Conservation (phyloP, 2,329 filamentous ascomycete genomes). For the Eurotiales sp. region DNA sequence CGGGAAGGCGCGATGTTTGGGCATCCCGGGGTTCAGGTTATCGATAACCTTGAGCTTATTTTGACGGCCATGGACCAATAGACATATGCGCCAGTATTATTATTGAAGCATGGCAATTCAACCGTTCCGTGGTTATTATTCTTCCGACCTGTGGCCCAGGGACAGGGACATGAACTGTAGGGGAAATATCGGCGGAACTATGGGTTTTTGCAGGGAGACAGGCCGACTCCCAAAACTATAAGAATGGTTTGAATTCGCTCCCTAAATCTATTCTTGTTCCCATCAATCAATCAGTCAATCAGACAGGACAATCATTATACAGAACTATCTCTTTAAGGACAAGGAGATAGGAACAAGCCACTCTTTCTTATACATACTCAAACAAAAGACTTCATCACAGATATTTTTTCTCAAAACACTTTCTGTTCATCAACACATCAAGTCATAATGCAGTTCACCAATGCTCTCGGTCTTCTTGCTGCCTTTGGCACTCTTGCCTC, state of each 20-base stretch:
- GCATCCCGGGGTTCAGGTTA: neutral
- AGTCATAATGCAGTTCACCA: constrained; percentile 15
- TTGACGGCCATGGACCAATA: neutral
- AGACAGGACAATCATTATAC: constrained; percentile 13
- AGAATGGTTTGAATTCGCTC: neutral
- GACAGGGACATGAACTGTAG: neutral
- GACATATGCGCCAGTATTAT: neutral
- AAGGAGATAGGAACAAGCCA: constrained; percentile 6
- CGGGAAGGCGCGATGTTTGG: too few relatives aligned
- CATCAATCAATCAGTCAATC: constrained; percentile 5
- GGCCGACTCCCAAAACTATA: constrained; percentile 7
- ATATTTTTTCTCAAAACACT: constrained; percentile 1
- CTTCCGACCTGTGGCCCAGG: neutral
- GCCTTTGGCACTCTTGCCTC: constrained; percentile 11
- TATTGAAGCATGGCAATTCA: too few relatives aligned
- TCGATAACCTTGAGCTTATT: neutral
- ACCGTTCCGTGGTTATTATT: constrained; percentile 3
- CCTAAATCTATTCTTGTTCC: constrained; percentile 5
- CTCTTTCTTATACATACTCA: neutral
- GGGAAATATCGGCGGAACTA: constrained; percentile 10
- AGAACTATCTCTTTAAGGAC: constrained; percentile 3
- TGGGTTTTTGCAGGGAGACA: constrained; percentile 4
- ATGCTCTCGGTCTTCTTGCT: constrained; percentile 9
- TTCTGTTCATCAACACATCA: neutral
- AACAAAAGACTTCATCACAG: neutral